Base-by-base conservation (phyloP, 352 stramenopile genomes). In the Stramenopiles sp. region DNA sequence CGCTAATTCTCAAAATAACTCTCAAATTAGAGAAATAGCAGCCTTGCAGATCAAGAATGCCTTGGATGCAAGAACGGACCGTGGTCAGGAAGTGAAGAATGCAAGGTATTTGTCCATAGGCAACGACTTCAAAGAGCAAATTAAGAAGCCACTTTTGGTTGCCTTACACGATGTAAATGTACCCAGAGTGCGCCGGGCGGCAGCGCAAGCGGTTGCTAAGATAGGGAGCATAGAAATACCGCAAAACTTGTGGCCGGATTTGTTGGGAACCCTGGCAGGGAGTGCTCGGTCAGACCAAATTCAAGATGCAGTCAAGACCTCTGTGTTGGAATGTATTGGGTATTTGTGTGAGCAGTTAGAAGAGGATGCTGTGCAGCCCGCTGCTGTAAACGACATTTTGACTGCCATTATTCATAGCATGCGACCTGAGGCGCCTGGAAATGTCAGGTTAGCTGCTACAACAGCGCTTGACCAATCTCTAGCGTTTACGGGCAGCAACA, bases 401-500 rank as follows among this genome's bases (percentile, higher is more conserved):
- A 98, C 92, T 29, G 93, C 93, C 22, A 98, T 99, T 84, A 93
- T 98, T 14, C 92, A 98, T 84, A 95, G 95, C 71, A 97, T 98
- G 80, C 87, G 90, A 55, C 82, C 88, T 0, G 91, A 96, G 80
- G 87, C 93, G 0, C 88, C 92, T 8, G 87, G 92, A 32, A 85
- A 89, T 30, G 95, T 98, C 82, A 89, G 95, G 39, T 89, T 95
- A 30, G 93, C 95, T 0, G 96, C 95, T 22, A 89, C 96, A 0
- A 92, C 87, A 30, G 95, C 95, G 0, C 87, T 98, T 33, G 88
- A 92, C 76, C 98, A 98, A 88, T 96, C 90, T 81, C 84, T 98
- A 14, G 88, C 96, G 75, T 98, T 98, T 87, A 93, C 95, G 1
- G 89, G 87, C 55, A 91, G 94, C 81, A 98, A 98, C 86, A 98